Base-by-base conservation (phyloP, 2,329 filamentous ascomycete genomes). In the Aspergillus tamarii region DNA sequence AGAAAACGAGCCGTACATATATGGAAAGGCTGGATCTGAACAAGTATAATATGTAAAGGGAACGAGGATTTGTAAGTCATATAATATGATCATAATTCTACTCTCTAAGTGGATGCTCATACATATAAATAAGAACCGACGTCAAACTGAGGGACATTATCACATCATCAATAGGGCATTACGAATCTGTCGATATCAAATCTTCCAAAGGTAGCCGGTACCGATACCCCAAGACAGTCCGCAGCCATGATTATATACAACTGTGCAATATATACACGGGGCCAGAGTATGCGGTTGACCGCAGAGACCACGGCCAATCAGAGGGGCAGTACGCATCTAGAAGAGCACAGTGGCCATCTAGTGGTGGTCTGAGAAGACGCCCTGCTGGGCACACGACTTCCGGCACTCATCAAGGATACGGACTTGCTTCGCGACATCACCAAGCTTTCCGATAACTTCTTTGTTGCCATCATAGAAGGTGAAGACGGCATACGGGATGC, bases 381-480 rank as follows among this genome's bases (percentile, higher is more conserved):
- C 73, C 32, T 73, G 68, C 26, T 74, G 62, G 2, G 72, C 70
- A 50, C 73, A 75, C 4, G 74, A 75, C 69, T 84, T 86, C 74
- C 91, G 89, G 73, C 92, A 94, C 77, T 93, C 91, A 50, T 88
- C 86, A 69, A 94, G 81, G 62, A 94, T 91, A 59, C 87, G 86
- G 14, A 92, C 91, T 80, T 96, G 93, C 72, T 89, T 89, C 30
- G 90, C 89, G 2, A 97, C 89, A 72, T 97, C 91, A 4, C 87
- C 90, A 56, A 97, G 82, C 52, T 88, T 85, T 19, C 90, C 84
- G 70, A 97, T 87, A 14, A 97, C 92, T 69, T 92, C 84, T 77
- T 89, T 89, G 76, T 95, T 97, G 7, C 93, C 91, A 69, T 93
- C 88, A 21, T 91, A 87, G 74, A 97, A 97, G 1, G 91, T 92